Percentiles rank a stretch among this genome's conserved stretches.
Evolutionary conservation across 2,329 filamentous ascomycete species (phyloP).

Genomic region (Neopestalotiopsis rosae): DNA sequence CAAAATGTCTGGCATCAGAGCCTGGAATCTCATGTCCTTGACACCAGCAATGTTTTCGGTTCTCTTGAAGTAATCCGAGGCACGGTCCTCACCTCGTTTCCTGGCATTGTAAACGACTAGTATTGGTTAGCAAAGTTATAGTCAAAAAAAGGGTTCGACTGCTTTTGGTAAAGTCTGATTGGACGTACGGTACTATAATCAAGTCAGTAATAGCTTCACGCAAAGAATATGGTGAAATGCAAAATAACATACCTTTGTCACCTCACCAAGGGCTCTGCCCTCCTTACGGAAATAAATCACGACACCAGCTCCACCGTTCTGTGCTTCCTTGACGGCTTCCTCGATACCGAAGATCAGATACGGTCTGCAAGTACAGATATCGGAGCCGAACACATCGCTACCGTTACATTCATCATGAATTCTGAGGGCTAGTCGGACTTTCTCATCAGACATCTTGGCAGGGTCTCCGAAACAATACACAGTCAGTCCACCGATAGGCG

Average conservation of each 20-base stretch:
- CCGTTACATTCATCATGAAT: constrained; percentile 90
- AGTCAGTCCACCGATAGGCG: constrained; percentile 92
- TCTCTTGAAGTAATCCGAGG: constrained; percentile 92
- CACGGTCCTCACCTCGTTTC: constrained; percentile 79
- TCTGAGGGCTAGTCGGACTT: constrained; percentile 79
- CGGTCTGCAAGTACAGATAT: constrained; percentile 95
- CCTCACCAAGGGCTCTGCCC: constrained; percentile 90
- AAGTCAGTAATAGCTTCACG: constrained; percentile 37
- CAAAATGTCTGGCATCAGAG: constrained; percentile 95
- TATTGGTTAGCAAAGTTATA: constrained; percentile 2
- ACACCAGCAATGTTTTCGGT: constrained; percentile 99
- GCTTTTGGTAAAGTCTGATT: background rate
- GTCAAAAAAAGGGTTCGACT: background rate
- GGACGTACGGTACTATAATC: constrained; percentile 51
- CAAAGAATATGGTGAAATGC: constrained; percentile 34
- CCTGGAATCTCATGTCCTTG: constrained; percentile 97
- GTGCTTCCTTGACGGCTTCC: constrained; percentile 95
- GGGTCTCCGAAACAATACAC: constrained; percentile 98
- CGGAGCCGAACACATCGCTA: constrained; percentile 95
- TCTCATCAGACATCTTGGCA: constrained; percentile 89
- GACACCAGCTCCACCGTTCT: constrained; percentile 89
- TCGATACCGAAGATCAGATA: constrained; percentile 98
- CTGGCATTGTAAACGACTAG: constrained; percentile 76
- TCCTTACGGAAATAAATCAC: constrained; percentile 99
- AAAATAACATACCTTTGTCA: constrained; percentile 74